A percentile compares a stretch with the other conserved stretches of the same genome.
phyloP scores from a whole-genome alignment of 768 basidiomycete genomes.

The Tephrocybe sp. region DNA sequence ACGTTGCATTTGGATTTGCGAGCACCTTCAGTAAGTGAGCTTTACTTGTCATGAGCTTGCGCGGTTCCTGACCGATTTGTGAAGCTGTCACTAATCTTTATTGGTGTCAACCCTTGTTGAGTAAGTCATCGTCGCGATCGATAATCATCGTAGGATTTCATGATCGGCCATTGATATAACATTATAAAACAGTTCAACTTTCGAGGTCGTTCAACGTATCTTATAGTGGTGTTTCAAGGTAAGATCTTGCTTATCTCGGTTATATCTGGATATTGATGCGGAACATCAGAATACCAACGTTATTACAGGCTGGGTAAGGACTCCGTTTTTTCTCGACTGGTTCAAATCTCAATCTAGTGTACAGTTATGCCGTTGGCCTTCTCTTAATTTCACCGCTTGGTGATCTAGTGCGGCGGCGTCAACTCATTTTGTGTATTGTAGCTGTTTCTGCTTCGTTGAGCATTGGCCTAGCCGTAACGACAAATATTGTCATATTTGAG shows the following conservation, averaged over 20 bases:
- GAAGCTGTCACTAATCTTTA: constrained; percentile 71
- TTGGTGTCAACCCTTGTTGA: constrained; percentile 76
- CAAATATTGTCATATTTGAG: constrained; percentile 57
- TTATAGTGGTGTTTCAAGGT: constrained; percentile 37
- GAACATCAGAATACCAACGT: constrained; percentile 51
- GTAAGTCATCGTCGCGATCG: constrained; percentile 32
- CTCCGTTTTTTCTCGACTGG: no score
- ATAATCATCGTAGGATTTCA: not conserved
- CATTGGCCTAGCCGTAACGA: constrained; percentile 66
- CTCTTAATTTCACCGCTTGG: constrained; percentile 77
- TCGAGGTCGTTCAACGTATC: constrained; percentile 32
- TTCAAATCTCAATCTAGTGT: no score
- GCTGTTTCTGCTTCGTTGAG: constrained; percentile 53
- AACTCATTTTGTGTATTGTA: constrained; percentile 61
- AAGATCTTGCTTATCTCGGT: constrained; percentile 12
- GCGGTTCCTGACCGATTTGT: not conserved
- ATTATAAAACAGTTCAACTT: constrained; percentile 34
- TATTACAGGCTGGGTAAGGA: constrained; percentile 59
- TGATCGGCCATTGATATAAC: not conserved
- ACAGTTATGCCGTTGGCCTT: constrained; percentile 67
- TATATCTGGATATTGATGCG: not conserved
- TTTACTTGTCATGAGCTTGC: not conserved
- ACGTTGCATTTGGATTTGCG: constrained; percentile 57
- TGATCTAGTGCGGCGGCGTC: constrained; percentile 74
- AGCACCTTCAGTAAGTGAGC: constrained; percentile 47